Evolutionary conservation across 345 rosid genomes (phyloP), one percentile per base, ranked within the genome.

Genomic region (Boechera retrofracta): DNA sequence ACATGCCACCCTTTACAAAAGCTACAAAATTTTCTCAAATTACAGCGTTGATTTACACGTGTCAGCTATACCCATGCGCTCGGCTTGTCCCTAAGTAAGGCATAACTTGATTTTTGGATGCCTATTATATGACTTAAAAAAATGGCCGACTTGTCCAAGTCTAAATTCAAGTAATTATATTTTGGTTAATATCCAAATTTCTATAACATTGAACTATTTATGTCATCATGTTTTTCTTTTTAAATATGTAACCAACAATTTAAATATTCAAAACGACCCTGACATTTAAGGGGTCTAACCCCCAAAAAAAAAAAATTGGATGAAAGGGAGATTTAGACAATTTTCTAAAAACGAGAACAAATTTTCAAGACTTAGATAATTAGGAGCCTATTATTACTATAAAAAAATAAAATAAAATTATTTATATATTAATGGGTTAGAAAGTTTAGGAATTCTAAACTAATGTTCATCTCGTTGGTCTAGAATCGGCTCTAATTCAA

Each of bases 11-110:
- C 71, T 21, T 69, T 76, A 41, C 62, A 41, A 41, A 68, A 58
- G 52, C 32, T 56, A 38, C 2, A 10, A 41, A 18, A 10, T 16
- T 1, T 45, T 45, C n/a, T 58, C 11, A 38, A 29, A 29, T 12
- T 13, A 69, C 71, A 69, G 57, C 42, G 35, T 44, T 12, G 44
- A 10, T 53, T 62, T 44, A 69, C 80, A 69, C 65, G 75, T 69
- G 75, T 69, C 80, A 21, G 28, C 21, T 10, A 13, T 4, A 53
- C 51, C 49, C 64, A 53, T 15, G 69, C 64, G 57, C 38, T 49
- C 45, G 59, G 9, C 16, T 61, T 42, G 45, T 42, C 47, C 10
- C 10, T 21, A 21, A 21, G 24, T 36, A 42, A 10, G 47, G 42
- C 9, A 10, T 42, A 21, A 21, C 24, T 21, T 42, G n/a, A 1